Evolutionary conservation across 1,284 basidiomycete species (phyloP), one percentile per base, ranked within the genome.

Genomic region (Tylopilus sp.): DNA sequence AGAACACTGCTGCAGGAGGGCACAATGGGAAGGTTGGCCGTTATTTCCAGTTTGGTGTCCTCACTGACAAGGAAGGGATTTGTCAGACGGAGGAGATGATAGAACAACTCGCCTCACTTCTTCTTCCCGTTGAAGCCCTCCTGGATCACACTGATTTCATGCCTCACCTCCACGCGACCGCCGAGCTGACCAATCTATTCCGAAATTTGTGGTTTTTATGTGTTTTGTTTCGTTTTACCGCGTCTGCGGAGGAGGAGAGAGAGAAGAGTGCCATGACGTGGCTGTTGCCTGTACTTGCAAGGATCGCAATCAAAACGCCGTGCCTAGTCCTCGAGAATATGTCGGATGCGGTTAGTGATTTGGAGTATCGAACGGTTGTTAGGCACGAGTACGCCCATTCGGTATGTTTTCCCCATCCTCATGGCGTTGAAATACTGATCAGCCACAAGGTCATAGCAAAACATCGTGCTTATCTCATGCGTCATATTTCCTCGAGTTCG

Each of bases 161-260:
- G 47, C 84, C 89, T 1, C 78, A 86, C 34, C 54, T 73, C 12
- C 67, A 78, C 31, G 66, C 86, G 16, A 76, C 83, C 3, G 64
- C 79, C 1, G 84, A 85, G 39, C 66, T 91, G n/a, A 84, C 90
- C 4, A 76, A 84, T 4, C 74, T 92, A 16, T 99, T 97, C 78
- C 82, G 95, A 41, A 94, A 93, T 65, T 79, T 95, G 71, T 99
- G 96, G 96, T 92, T 97, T 70, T 71, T 97, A 12, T 92, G 90
- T 60, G 81, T 89, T 16, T 76, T 97, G 13, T 93, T 94, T 60
- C 82, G 87, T 31, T 87, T 92, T 56, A 84, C 66, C 18, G 40
- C 25, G 25, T 25, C 73, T 67, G 49, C 73, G 52, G 67, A 79
- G 61, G 66, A 77, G 63, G 63, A 66, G 25, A 63, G 54, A 51